phyloP scores from a whole-genome alignment of 306 rosid species.

The Hippophae tibetana region DNA sequence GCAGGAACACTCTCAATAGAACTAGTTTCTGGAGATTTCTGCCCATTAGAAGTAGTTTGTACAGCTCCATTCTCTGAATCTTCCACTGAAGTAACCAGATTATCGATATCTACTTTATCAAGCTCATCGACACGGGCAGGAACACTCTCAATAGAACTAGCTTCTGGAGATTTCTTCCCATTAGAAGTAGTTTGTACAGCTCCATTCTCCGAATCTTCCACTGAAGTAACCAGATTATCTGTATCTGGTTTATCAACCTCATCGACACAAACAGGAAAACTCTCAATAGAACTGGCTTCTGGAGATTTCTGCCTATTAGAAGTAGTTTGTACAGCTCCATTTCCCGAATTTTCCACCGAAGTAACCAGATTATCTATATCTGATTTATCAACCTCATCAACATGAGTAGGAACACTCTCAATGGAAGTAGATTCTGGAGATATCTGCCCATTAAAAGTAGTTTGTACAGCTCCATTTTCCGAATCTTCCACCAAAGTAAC shows the following conservation, averaged over 20 bases:
- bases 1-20: conserved; percentile 15
- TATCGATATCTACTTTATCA: neutral
- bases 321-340: conserved; percentile 1
- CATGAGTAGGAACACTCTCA: too few species aligned
- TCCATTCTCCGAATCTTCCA: conserved; percentile 13
- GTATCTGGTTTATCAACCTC: conserved; percentile 1
- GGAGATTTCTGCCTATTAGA: conserved; percentile 19
- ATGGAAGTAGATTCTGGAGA: too few species aligned
- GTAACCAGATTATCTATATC: conserved; percentile 8
- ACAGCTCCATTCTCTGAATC: conserved; percentile 9
- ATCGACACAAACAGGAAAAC: conserved; percentile 13
- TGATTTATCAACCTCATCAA: neutral
- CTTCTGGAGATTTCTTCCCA: conserved; percentile 21
- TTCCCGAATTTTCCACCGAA: conserved; percentile 8
- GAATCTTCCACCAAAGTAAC: too few species aligned
- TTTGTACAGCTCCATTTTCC: too few species aligned
- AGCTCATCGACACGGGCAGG: conserved; percentile 9
- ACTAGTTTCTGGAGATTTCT: conserved; percentile 21
- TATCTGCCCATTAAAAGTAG: too few species aligned
- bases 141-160: conserved; percentile 15
- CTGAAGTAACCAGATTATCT: neutral
- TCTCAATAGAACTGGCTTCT: conserved; percentile 16
- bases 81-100: conserved; percentile 5
- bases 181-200: conserved; percentile 3
- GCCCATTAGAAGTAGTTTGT: conserved; percentile 6